Percentiles rank a stretch among this genome's conserved stretches.
These are phyloP conservation scores for Pythium diclinum DNA, from an alignment of 352 stramenopile species.

Conservation along the genomic window DNA sequence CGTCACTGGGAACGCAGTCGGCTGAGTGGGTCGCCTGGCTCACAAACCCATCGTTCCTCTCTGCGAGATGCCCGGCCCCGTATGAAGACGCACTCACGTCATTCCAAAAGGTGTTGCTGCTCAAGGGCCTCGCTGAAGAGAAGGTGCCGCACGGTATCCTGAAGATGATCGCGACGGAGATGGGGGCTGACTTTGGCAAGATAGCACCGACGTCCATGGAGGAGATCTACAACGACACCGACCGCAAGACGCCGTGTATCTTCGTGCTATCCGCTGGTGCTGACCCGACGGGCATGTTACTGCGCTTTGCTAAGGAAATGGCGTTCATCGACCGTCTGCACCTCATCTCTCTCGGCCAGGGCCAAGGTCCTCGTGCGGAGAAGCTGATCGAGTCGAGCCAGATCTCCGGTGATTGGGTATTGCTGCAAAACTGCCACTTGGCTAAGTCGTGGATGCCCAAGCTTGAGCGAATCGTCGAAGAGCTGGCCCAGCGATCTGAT, in stretches of 20 bases:
- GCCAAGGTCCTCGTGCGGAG: slow-evolving; percentile 89
- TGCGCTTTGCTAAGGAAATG: slow-evolving; percentile 91
- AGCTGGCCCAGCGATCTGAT: slow-evolving; percentile 54
- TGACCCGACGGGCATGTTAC: slow-evolving; percentile 91
- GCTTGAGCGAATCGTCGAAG: slow-evolving; percentile 90
- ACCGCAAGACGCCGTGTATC: slow-evolving; percentile 91
- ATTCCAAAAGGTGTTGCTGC: slow-evolving; percentile 74
- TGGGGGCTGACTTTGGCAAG: slow-evolving; percentile 86
- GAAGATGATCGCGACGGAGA: slow-evolving; percentile 82
- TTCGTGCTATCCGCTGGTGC: slow-evolving; percentile 92
- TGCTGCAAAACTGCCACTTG: slow-evolving; percentile 94
- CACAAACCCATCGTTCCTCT: slow-evolving; percentile 41
- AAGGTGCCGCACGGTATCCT: slow-evolving; percentile 86
- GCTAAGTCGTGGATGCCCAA: slow-evolving; percentile 94
- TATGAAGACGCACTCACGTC: slow-evolving; percentile 44
- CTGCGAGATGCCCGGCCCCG: slow-evolving; percentile 40
- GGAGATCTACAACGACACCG: slow-evolving; percentile 91
- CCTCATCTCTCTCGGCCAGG: slow-evolving; percentile 91
- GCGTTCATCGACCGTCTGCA: slow-evolving; percentile 86
- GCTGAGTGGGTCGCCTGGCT: slow-evolving; percentile 61
- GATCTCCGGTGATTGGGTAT: slow-evolving; percentile 88
- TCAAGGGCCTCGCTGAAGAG: slow-evolving; percentile 86
- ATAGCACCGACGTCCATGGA: slow-evolving; percentile 87
- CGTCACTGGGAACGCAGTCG: slow-evolving; percentile 60
- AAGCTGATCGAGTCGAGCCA: slow-evolving; percentile 87